Percentiles rank a stretch among this genome's conserved stretches.
These are phyloP conservation scores for Calonectria naviculata DNA, from an alignment of 2,329 filamentous ascomycete species.

Conservation along the genomic window DNA sequence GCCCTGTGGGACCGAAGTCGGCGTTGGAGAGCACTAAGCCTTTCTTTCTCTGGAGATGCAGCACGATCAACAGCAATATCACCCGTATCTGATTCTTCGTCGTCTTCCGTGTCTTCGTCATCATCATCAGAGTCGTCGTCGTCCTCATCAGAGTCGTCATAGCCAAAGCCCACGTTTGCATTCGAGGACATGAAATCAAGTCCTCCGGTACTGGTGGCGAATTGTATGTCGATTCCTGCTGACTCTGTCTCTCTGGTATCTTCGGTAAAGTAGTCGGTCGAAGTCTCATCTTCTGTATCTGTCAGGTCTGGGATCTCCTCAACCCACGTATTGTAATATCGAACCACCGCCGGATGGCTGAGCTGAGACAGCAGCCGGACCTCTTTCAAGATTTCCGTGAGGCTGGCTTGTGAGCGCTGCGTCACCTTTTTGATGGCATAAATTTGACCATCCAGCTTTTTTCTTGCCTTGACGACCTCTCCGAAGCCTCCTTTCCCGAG, in stretches of 20 bases:
- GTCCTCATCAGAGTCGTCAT: conserved; percentile 57
- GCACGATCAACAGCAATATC: conserved; percentile 42
- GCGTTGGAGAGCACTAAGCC: conserved; percentile 41
- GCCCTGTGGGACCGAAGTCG: conserved; percentile 58
- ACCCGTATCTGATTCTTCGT: conserved; percentile 52
- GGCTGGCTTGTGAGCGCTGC: conserved; percentile 79
- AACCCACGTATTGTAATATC: conserved; percentile 96
- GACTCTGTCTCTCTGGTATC: conserved; percentile 52
- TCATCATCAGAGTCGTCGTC: conserved; percentile 59
- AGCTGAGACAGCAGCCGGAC: conserved; percentile 91
- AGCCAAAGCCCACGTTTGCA: conserved; percentile 82
- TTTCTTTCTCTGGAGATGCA: conserved; percentile 45
- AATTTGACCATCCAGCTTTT: conserved; percentile 91
- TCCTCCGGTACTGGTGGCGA: conserved; percentile 79
- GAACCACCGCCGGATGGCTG: conserved; percentile 86
- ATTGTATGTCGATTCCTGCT: conserved; percentile 62
- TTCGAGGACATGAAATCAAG: conserved; percentile 95
- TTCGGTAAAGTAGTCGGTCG: conserved; percentile 59
- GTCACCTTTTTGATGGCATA: conserved; percentile 98
- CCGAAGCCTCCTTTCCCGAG: conserved; percentile 96
- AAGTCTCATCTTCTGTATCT: conserved; percentile 68
- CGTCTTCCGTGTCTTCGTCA: conserved; percentile 56
- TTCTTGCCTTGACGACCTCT: conserved; percentile 93
- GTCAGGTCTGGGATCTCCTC: conserved; percentile 72
- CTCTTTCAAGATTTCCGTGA: conserved; percentile 86